Percentiles rank a stretch among this genome's conserved stretches.
phyloP scores from a whole-genome alignment of 495 filamentous ascomycete species.

The Saxophila tyrrhenica region DNA sequence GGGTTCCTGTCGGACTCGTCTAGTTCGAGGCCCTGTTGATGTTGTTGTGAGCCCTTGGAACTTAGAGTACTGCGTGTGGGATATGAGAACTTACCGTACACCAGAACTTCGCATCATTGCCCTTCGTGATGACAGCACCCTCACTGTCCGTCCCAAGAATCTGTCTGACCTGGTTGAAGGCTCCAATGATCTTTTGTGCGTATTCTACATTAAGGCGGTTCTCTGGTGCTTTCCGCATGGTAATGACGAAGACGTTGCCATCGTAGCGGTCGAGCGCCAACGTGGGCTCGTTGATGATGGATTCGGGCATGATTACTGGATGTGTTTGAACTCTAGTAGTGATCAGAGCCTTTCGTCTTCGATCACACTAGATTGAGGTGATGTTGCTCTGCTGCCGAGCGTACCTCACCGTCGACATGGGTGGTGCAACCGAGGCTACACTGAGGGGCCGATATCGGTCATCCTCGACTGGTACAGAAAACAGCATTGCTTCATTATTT shows the following conservation, averaged over 20 bases:
- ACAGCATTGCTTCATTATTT: no score
- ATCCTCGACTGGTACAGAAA: neutral
- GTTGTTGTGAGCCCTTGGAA: neutral
- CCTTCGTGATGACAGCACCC: conserved; percentile 38
- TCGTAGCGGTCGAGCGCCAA: conserved; percentile 25
- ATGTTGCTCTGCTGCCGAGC: neutral
- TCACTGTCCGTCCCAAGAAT: conserved; percentile 30
- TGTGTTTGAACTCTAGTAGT: no score
- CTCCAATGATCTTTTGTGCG: conserved; percentile 39
- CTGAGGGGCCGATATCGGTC: neutral
- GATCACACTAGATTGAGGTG: no score
- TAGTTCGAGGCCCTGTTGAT: conserved; percentile 33
- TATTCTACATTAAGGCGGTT: conserved; percentile 37
- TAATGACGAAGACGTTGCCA: conserved; percentile 38
- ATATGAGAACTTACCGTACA: conserved; percentile 30
- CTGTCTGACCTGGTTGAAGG: conserved; percentile 28
- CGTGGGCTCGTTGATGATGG: conserved; percentile 20
- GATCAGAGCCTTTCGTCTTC: no score
- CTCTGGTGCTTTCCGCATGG: conserved; percentile 40
- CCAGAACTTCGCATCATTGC: conserved; percentile 41
- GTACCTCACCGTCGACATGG: no score
- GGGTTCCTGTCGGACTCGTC: conserved; percentile 39
- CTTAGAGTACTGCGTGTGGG: neutral
- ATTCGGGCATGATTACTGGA: neutral
- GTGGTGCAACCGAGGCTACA: neutral